Base-by-base conservation (phyloP, 1,139 yeast species). In the Taphrina deformans region DNA sequence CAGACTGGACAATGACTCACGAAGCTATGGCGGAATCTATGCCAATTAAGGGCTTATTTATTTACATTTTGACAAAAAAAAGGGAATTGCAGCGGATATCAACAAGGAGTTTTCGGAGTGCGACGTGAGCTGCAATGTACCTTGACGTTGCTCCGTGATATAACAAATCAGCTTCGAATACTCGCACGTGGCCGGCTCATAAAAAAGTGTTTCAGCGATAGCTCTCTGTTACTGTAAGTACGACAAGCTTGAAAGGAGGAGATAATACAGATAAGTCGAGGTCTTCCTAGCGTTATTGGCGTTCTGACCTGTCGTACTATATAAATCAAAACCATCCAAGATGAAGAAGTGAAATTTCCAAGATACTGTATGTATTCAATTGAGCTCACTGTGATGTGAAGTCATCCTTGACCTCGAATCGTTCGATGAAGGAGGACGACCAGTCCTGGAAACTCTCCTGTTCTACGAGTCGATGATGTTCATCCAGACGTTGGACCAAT, bases 1-100 rank as follows among this genome's bases (percentile, higher is more conserved):
- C 70, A 72, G 82, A n/a, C 74, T 80, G 69, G 83, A 80, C 62
- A 75, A 80, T 26, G 79, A 76, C 62, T 73, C 81, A 3, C 74
- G 79, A 62, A 81, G 82, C 2, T 79, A 73, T 68, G 78, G 76
- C 59, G 78, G 78, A 31, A 79, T 77, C 33, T 77, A 75, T 67
- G 79, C 79, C 46, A 59, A 50, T 18, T 59, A 50, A 33, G 12
- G 62, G 33, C 45, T 50, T 38, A n/a, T 38, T 31, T 53, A 35
- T 31, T 9, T 26, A 23, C 48, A 53, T 23, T 27, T 16, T 38
- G 58, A 53, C 24, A 23, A 46, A 14, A n/a, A 38, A 26, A 9
- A 2, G 35, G 18, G 10, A 18, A 5, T 12, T 6, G 41, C 41
- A 18, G 41, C 16, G 41, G 41, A 38, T 31, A 14, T 10, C 9